Base-by-base conservation (phyloP, 371 early-diverging fungal species). In the Apophysomyces elegans region DNA sequence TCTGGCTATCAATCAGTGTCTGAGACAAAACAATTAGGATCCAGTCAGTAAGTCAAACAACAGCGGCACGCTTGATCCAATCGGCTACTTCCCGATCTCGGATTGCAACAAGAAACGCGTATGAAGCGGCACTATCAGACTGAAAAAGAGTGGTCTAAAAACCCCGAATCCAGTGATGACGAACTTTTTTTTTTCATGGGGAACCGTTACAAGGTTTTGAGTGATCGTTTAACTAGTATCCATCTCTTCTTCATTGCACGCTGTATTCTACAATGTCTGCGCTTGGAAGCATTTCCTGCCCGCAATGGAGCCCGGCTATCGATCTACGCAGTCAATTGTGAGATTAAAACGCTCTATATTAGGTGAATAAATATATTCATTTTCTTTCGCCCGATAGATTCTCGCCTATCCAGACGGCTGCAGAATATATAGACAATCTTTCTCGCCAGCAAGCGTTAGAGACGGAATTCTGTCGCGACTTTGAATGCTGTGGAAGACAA, bases 391-490 rank as follows among this genome's bases (percentile, higher is more conserved):
- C 32, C 32, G 32, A 8, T 21, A 50, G 54, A 50, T 9, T 21
- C 21, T 21, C 21, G 8, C 11, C 4, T 11, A 16, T 26, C 5
- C 54, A 50, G 6, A 21, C 54, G 9, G 54, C n/a, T 1, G 21
- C 16, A 26, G 54, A 50, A 50, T 50, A 9, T 35, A 56, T 60
- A 16, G 67, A 67, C 41, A 74, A 66, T 32, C 73, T 41, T 18
- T 62, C 63, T 66, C 73, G 68, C 50, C 68, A 89, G 62, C 89
- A 88, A 59, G 88, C 90, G 46, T 83, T 96, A 14, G 97, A 96
- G 73, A 87, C 87, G 63, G 80, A 86, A 59, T 96, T 92, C 79
- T 96, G 95, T 83, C 87, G 88, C 67, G 92, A 97, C 83, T 97
- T 95, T 73, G 72, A 78, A 59, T 97, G 97, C 81, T 97, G 97